Percentiles rank a stretch among this genome's conserved stretches.
phyloP scores from a whole-genome alignment of 805 yeast genomes.

The Wickerhamiella vanderwaltii region DNA sequence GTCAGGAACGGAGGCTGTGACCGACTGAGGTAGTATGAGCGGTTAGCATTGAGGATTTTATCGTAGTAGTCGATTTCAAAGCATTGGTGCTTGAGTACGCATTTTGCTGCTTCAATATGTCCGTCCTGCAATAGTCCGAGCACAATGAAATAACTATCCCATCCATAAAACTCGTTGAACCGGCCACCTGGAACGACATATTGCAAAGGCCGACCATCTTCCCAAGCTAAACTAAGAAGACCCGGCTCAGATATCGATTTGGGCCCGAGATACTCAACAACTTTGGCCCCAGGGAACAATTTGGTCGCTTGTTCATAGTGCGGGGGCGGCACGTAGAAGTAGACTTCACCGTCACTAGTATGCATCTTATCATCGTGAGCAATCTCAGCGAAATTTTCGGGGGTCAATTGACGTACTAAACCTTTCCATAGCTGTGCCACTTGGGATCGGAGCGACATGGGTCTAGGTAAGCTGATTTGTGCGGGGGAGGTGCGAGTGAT shows the following conservation, averaged over 20 bases:
- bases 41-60: slow-evolving; percentile 83
- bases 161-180: slow-evolving; percentile 91
- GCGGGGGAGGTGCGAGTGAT: no score
- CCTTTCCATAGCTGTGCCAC: slow-evolving; percentile 16
- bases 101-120: slow-evolving; percentile 59
- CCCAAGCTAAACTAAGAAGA: slow-evolving; percentile 64
- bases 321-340: slow-evolving; percentile 9
- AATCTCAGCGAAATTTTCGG: slow-evolving; percentile 11
- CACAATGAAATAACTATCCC: slow-evolving; percentile 94
- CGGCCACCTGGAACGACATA: slow-evolving; percentile 97
- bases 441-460: not conserved
- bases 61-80: slow-evolving; percentile 87
- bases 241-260: slow-evolving; percentile 48
- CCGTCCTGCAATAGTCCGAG: slow-evolving; percentile 62
- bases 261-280: slow-evolving; percentile 35
- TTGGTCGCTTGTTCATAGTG: slow-evolving; percentile 26
- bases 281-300: slow-evolving; percentile 29
- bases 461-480: no score
- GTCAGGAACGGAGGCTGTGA: slow-evolving; percentile 96
- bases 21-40: slow-evolving; percentile 80
- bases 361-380: slow-evolving; percentile 13
- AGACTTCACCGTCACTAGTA: not conserved
- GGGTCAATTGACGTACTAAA: slow-evolving; percentile 14
- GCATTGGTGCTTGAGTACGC: slow-evolving; percentile 85
- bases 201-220: slow-evolving; percentile 53